A percentile compares a stretch with the other conserved stretches of the same genome.
These are phyloP conservation scores for Lophiotrema nucula DNA, from an alignment of 495 filamentous ascomycete species.

Conservation along the genomic window DNA sequence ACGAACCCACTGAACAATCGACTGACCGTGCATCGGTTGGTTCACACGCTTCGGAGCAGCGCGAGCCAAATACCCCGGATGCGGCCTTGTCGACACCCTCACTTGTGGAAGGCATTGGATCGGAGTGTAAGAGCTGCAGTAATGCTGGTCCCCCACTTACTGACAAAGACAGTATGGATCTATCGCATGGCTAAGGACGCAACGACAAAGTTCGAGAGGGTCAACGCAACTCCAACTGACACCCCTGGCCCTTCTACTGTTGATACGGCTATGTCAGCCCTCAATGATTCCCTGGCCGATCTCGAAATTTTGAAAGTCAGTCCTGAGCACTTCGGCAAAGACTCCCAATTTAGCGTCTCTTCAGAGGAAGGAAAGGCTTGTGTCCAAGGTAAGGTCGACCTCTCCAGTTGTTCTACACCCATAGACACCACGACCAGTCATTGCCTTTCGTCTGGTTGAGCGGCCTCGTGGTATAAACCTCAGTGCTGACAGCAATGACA, in stretches of 20 bases:
- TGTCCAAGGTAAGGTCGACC: slow-evolving; percentile 1
- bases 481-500: no score
- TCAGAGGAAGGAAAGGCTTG: background rate
- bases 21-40: no score
- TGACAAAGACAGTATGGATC: slow-evolving; percentile 24
- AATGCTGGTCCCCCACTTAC: no score
- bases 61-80: no score
- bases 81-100: no score
- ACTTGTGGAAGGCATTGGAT: no score
- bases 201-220: slow-evolving; percentile 5
- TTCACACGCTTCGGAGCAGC: no score
- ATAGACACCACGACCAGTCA: no score
- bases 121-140: no score
- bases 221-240: background rate
- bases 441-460: no score
- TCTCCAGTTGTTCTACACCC: background rate
- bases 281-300: slow-evolving; percentile 12
- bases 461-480: no score
- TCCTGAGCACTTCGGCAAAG: background rate
- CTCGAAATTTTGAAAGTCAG: slow-evolving; percentile 10
- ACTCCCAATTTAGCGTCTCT: background rate
- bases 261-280: slow-evolving; percentile 3
- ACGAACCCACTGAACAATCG: no score
- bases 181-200: slow-evolving; percentile 16
- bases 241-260: background rate